Percentiles rank a stretch among this genome's conserved stretches.
Evolutionary conservation across 2,329 filamentous ascomycete genomes (phyloP).

Genomic region (Trichoderma sp.): DNA sequence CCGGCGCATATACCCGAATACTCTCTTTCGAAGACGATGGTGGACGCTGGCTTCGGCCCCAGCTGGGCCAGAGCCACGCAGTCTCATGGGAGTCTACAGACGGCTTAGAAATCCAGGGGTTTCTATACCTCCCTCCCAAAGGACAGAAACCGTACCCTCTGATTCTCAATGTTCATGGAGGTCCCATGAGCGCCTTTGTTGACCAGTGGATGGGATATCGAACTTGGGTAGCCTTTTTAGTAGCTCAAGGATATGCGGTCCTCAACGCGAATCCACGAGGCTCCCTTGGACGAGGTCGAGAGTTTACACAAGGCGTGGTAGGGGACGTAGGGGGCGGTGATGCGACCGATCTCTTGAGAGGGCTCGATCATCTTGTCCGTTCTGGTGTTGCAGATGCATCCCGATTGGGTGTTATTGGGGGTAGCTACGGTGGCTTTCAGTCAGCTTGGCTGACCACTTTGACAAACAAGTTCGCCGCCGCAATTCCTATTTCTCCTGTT

Average conservation of each 20-base stretch:
- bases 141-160: constrained; percentile 1
- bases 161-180: constrained; percentile 6
- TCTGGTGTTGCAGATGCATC: too few species aligned
- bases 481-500: too few species aligned
- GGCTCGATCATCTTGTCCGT: too few species aligned
- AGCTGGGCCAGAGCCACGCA: background rate
- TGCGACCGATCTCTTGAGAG: too few species aligned
- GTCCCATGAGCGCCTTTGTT: background rate
- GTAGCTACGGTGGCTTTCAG: too few species aligned
- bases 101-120: constrained; percentile 1
- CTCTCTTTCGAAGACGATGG: constrained; percentile 1
- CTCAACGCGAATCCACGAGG: constrained; percentile 23
- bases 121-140: background rate
- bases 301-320: too few species aligned
- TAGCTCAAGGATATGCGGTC: constrained; percentile 9
- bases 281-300: background rate
- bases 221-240: background rate
- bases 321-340: too few species aligned
- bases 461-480: too few species aligned
- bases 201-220: background rate
- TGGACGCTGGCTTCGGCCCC: background rate
- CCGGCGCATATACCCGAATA: background rate
- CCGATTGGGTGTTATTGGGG: too few species aligned
- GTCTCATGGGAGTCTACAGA: background rate
- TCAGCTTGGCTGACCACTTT: too few species aligned